Conservation (phyloP, 1,284 basidiomycete species). For the Schizophyllum commune region DNA sequence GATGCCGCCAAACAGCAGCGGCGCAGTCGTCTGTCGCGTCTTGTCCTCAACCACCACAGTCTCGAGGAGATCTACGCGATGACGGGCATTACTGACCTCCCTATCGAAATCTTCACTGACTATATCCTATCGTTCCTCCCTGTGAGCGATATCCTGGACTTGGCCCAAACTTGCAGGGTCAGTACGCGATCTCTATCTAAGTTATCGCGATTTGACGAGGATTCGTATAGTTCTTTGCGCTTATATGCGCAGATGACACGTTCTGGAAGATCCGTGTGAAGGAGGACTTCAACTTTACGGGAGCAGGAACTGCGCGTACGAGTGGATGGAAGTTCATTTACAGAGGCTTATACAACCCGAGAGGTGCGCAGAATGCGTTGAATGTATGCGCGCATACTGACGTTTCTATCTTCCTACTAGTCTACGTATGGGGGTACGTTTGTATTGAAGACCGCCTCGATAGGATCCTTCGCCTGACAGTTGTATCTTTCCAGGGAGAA, state of each 20-base stretch:
- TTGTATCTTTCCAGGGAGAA: conserved; percentile 35
- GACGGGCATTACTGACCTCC: conserved; percentile 39
- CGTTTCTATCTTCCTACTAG: conserved; percentile 10
- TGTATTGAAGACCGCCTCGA: neutral
- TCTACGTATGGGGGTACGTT: conserved; percentile 79
- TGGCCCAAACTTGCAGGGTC: conserved; percentile 50
- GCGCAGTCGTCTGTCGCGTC: neutral
- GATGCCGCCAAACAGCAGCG: neutral
- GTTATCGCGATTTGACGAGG: conserved; percentile 2
- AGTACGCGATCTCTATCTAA: neutral
- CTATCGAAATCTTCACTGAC: conserved; percentile 70
- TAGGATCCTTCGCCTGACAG: neutral
- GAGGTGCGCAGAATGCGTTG: conserved; percentile 21
- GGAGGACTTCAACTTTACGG: conserved; percentile 74
- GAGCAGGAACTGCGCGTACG: conserved; percentile 57
- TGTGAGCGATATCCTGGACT: conserved; percentile 48
- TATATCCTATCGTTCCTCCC: conserved; percentile 56
- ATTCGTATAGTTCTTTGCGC: conserved; percentile 37
- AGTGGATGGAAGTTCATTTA: conserved; percentile 79
- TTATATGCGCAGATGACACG: conserved; percentile 62
- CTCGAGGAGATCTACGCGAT: neutral
- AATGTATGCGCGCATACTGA: neutral
- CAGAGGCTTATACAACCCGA: conserved; percentile 54
- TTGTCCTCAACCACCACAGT: conserved; percentile 5
- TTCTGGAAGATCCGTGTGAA: conserved; percentile 71